These are phyloP conservation scores for Pythium biforme DNA, from an alignment of 352 stramenopile species.

Conservation along the genomic window DNA sequence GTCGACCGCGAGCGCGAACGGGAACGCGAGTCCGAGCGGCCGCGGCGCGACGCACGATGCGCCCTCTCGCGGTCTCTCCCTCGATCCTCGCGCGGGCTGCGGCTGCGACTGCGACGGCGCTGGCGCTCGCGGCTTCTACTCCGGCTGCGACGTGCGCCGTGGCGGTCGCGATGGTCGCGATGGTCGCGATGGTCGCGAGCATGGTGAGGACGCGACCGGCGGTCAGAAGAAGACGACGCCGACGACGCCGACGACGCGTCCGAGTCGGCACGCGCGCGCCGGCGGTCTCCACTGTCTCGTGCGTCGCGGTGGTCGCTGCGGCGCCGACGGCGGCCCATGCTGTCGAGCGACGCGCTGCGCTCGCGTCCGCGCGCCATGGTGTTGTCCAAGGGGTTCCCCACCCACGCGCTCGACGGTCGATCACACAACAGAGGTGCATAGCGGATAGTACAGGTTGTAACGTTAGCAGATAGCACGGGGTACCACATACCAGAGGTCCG, in stretches of 20 bases:
- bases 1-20: slow-evolving; percentile 24
- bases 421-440: not conserved
- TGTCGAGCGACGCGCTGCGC: slow-evolving; percentile 66
- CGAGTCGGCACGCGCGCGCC: slow-evolving; percentile 20
- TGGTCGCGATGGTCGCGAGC: slow-evolving; percentile 25
- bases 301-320: slow-evolving; percentile 17
- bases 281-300: not conserved
- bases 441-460: too few relatives aligned
- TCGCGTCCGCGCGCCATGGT: slow-evolving; percentile 36
- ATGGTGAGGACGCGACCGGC: not conserved
- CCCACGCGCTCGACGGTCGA: too few relatives aligned
- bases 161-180: slow-evolving; percentile 15
- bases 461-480: too few relatives aligned
- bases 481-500: not conserved
- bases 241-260: slow-evolving; percentile 19
- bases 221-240: slow-evolving; percentile 22
- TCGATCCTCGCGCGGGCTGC: slow-evolving; percentile 25
- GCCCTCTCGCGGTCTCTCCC: not conserved
- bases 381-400: too few relatives aligned
- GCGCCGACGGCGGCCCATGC: slow-evolving; percentile 43
- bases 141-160: slow-evolving; percentile 29
- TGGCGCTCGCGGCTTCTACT: slow-evolving; percentile 26
- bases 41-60: not conserved
- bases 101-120: slow-evolving; percentile 34
- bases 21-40: slow-evolving; percentile 23